Evolutionary conservation across 1,284 basidiomycete genomes (phyloP).

Genomic region (Cutaneotrichosporon dermatis): DNA sequence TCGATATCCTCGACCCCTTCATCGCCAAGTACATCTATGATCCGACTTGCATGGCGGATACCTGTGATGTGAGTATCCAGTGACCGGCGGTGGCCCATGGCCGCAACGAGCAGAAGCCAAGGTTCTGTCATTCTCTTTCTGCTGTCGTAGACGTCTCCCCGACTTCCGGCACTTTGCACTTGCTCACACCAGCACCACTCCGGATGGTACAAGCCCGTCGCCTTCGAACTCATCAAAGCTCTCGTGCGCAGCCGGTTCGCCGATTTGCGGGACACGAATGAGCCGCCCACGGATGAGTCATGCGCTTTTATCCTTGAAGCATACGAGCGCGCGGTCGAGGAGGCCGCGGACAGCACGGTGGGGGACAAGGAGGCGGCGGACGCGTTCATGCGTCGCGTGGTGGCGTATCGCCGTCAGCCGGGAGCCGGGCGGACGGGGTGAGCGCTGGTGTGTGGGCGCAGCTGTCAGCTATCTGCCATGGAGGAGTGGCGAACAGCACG

Average conservation of each 20-base stretch:
- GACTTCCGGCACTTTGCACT: too few species aligned
- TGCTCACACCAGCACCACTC: slow-evolving; percentile 15
- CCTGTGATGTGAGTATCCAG: slow-evolving; percentile 60
- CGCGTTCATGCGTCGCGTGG: slow-evolving; percentile 10
- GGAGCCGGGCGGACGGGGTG: too few species aligned
- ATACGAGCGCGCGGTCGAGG: slow-evolving; percentile 13
- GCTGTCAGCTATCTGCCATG: too few species aligned
- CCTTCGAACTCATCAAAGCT: slow-evolving; percentile 73
- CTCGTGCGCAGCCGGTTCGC: slow-evolving; percentile 84
- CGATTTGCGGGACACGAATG: slow-evolving; percentile 59
- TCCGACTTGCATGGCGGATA: slow-evolving; percentile 58
- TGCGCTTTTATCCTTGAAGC: slow-evolving; percentile 12
- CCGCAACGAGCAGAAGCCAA: too few species aligned
- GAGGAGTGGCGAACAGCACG: too few species aligned
- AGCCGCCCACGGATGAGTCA: slow-evolving; percentile 10
- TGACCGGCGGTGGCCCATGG: too few species aligned
- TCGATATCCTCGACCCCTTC: slow-evolving; percentile 82
- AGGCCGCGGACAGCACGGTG: background rate
- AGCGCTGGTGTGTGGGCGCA: too few species aligned
- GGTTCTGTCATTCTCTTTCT: too few species aligned
- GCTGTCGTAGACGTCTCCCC: too few species aligned
- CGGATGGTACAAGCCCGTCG: slow-evolving; percentile 74
- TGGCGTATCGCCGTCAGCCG: background rate
- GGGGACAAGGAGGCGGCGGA: slow-evolving; percentile 11
- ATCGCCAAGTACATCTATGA: slow-evolving; percentile 72